Percentiles rank a stretch among this genome's conserved stretches.
Evolutionary conservation across 2,329 filamentous ascomycete species (phyloP).

Genomic region (Tolypocladium ovalisporum): DNA sequence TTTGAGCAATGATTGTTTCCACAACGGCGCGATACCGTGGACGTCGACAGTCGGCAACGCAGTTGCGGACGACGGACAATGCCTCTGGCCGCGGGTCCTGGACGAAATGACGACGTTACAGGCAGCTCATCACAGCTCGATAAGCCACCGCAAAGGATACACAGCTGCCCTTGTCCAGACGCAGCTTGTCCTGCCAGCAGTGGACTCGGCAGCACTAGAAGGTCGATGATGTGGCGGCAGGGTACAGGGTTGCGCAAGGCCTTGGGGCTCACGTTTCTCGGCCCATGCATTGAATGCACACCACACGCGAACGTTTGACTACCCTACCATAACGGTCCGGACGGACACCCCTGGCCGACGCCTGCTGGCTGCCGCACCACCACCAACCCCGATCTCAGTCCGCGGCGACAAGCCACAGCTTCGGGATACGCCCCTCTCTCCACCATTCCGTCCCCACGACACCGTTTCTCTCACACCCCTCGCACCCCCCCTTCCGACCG

Average conservation of each 20-base stretch:
- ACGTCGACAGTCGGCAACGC: not conserved
- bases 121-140: not conserved
- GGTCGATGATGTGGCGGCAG: conserved; percentile 4
- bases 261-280: conserved; percentile 7
- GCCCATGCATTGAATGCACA: conserved; percentile 11
- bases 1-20: not conserved
- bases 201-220: not conserved
- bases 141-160: not conserved
- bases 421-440: not conserved
- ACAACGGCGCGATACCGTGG: not conserved
- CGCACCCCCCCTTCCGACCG: not conserved
- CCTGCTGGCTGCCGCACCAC: conserved; percentile 14
- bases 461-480: not conserved
- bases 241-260: conserved; percentile 2
- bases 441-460: not conserved
- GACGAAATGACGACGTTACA: not conserved
- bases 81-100: not conserved
- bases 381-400: conserved; percentile 9
- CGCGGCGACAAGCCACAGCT: conserved; percentile 4
- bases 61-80: not conserved
- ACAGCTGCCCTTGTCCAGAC: not conserved
- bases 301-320: conserved; percentile 10
- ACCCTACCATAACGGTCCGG: conserved; percentile 9
- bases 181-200: conserved; percentile 1
- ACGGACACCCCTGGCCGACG: conserved; percentile 11